Evolutionary conservation across 140 eudicot species (phyloP).

Genomic region (Ambrosia hybrid): DNA sequence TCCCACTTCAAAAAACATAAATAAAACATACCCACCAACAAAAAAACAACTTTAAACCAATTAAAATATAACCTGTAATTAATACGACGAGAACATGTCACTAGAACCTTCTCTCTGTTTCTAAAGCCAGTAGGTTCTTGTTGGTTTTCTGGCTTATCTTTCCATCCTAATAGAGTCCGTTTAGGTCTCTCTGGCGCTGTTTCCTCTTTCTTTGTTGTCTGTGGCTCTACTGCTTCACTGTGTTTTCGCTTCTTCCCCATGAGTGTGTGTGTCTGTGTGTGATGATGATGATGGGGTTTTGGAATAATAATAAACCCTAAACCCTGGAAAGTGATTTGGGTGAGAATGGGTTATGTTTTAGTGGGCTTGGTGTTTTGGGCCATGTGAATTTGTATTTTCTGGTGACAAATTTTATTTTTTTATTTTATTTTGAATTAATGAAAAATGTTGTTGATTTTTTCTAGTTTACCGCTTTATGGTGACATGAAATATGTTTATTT

Average conservation of each 20-base stretch:
- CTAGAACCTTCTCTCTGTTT: conserved; percentile 79
- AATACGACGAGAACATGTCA: conserved; percentile 93
- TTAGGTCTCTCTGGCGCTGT: conserved; percentile 69
- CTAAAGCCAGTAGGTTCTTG: conserved; percentile 42
- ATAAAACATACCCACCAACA: no score
- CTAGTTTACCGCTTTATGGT: no score
- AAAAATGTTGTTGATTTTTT: no score
- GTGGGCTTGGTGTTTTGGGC: not conserved
- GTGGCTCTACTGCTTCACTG: conserved; percentile 39
- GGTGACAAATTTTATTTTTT: no score
- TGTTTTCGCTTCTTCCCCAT: conserved; percentile 94
- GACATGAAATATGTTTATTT: no score
- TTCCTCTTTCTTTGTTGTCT: conserved; percentile 45
- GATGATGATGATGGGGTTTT: not conserved
- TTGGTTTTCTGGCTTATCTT: conserved; percentile 38
- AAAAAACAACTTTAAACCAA: no score
- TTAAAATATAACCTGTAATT: conserved; percentile 49
- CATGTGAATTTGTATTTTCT: not conserved
- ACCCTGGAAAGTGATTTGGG: conserved; percentile 21
- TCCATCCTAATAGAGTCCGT: conserved; percentile 79
- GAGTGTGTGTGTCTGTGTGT: not conserved
- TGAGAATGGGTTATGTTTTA: not conserved
- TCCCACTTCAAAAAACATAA: no score
- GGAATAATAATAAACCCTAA: conserved; percentile 18
- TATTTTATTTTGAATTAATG: no score